These are phyloP conservation scores for Eucalyptus cloeziana DNA, from an alignment of 345 rosid genomes.

Conservation along the genomic window DNA sequence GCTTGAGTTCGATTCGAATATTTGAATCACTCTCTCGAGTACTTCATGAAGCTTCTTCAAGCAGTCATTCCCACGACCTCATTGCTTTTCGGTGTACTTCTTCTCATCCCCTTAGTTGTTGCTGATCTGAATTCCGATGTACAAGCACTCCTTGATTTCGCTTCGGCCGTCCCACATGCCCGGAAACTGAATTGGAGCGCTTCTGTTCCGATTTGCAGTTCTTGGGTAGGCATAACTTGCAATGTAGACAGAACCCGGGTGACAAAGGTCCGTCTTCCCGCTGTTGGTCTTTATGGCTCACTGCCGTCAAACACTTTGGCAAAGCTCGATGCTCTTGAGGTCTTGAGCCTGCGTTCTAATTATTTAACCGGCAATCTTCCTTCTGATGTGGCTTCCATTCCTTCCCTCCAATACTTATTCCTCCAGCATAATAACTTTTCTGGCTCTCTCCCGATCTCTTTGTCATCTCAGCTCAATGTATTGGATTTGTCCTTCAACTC, in stretches of 20 bases:
- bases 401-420: constrained; percentile 39
- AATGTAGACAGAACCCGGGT: constrained; percentile 21
- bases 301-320: constrained; percentile 40
- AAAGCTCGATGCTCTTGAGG: constrained; percentile 37
- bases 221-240: constrained; percentile 63
- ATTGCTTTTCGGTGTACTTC: neutral
- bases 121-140: constrained; percentile 54
- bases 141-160: constrained; percentile 72
- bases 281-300: constrained; percentile 53
- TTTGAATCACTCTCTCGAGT: neutral
- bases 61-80: neutral
- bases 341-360: constrained; percentile 73
- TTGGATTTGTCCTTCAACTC: constrained; percentile 63
- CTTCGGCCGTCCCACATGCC: constrained; percentile 53
- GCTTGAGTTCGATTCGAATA: neutral
- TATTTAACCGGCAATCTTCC: constrained; percentile 49
- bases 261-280: constrained; percentile 49
- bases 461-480: constrained; percentile 30
- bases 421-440: constrained; percentile 66
- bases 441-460: constrained; percentile 21
- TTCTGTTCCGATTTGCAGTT: constrained; percentile 32
- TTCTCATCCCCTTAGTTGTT: constrained; percentile 8
- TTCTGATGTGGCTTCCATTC: constrained; percentile 45
- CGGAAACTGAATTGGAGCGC: constrained; percentile 72
- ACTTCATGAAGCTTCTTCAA: constrained; percentile 13